Evolutionary conservation across 23 red algal species (phyloP), one percentile per base, ranked within the genome.

Genomic region (Gracilaria gracilis): DNA sequence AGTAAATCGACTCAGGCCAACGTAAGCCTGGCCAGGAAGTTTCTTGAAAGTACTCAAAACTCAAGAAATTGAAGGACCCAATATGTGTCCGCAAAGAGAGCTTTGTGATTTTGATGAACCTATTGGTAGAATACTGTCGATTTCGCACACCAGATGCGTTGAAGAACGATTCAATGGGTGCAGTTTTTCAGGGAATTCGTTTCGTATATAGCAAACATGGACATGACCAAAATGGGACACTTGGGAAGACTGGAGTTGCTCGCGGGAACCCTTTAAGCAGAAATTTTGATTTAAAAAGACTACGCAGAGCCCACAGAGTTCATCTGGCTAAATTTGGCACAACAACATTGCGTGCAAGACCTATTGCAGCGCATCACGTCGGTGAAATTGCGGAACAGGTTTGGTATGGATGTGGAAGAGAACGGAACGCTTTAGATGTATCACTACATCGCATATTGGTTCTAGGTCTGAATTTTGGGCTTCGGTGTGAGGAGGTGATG

Each of bases 401-500:
- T n/a, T 70, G 65, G 65, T 70, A 70, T 21, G 65, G 65, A 38
- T 34, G 65, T 34, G 49, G 35, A 70, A 70, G 35, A 38, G 11
- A 9, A 14, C 9, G 8, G 8, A 21, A 31, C 9, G 21, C 21
- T 34, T 11, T 70, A 13, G 65, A 70, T 38, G 21, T n/a, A 11
- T 9, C 35, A 31, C 65, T 70, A 70, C 65, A 70, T 70, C 13
- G 13, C 21, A 70, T 70, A 11, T 38, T 70, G 29, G 65, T n/a
- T 9, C 11, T 70, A 11, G 65, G 65, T 11, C 23, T 70, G 65
- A 70, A 70, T 70, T n/a, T 70, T 31, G 65, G 65, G 35, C 65
- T 70, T 21, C 27, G 65, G 9, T 70, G 0, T n/a, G 65, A 70
- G 9, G 65, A 70, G 21, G 25, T 61, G 5, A n/a, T 23, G 21